phyloP scores from a whole-genome alignment of 352 stramenopile genomes.

The Globisporangium canariense region DNA sequence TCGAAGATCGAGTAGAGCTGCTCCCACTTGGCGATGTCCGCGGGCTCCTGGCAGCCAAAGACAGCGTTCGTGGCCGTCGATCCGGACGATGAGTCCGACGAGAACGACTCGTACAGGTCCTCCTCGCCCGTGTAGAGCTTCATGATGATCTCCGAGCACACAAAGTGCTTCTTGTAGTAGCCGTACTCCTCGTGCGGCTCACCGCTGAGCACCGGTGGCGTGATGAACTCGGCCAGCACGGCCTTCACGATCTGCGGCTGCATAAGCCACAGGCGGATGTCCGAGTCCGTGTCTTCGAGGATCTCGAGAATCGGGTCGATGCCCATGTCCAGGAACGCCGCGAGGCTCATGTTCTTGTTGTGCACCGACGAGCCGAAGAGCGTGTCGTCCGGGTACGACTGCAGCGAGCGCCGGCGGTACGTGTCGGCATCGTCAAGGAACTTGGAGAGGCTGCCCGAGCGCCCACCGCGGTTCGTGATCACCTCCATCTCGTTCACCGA shows the following conservation, averaged over 20 bases:
- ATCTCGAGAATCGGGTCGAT: constrained; percentile 86
- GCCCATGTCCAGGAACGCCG: constrained; percentile 71
- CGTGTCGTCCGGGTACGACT: constrained; percentile 70
- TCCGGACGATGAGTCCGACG: constrained; percentile 73
- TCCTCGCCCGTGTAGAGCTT: constrained; percentile 87
- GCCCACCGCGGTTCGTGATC: constrained; percentile 68
- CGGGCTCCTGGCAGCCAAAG: constrained; percentile 74
- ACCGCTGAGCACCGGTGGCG: constrained; percentile 59
- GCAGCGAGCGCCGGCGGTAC: constrained; percentile 69
- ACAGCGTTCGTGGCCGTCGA: constrained; percentile 60
- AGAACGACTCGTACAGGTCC: constrained; percentile 87
- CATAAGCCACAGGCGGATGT: constrained; percentile 82
- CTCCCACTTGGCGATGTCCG: constrained; percentile 78
- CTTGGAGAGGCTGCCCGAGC: constrained; percentile 71
- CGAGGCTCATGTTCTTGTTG: constrained; percentile 69
- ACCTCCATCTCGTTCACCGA: constrained; percentile 85
- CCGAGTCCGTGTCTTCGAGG: constrained; percentile 81
- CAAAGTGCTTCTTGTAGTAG: constrained; percentile 87
- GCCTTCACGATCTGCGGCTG: constrained; percentile 73
- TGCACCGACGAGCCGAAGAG: constrained; percentile 35
- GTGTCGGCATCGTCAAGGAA: constrained; percentile 76
- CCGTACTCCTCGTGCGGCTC: constrained; percentile 86
- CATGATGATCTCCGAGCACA: constrained; percentile 90
- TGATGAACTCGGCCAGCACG: constrained; percentile 80
- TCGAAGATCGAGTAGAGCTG: constrained; percentile 83